Base-by-base conservation (phyloP, 306 rosid species). In the Quercus aquifolioides region DNA sequence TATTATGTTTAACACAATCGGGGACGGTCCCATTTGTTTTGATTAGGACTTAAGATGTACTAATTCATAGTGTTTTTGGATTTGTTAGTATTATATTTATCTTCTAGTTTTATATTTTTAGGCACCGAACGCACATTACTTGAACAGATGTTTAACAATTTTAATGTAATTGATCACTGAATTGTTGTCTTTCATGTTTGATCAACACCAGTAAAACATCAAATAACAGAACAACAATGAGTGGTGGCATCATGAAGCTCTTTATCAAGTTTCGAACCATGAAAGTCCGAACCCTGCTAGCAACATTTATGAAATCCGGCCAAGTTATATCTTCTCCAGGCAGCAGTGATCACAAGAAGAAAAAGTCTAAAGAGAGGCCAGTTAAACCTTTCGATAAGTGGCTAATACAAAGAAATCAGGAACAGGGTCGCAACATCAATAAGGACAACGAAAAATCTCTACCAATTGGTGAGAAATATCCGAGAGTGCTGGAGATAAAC, bases 231-330 rank as follows among this genome's bases (percentile, higher is more conserved):
- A 49, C 67, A 33, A 35, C 83, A 49, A 82, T 35, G 54, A 79
- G 70, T 23, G 85, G 85, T 28, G 83, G 85, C 13, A 79, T 90
- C 31, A 79, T 83, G 88, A 90, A 85, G 65, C 38, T 86, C 55
- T 30, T 90, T 63, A 83, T 83, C 51, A 90, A 86, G 83, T 77
- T 86, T 70, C 64, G 78, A 86, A 83, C 84, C 38, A 79, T 76
- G 62, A 86, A 85, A 69, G 76, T 88, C 2, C 78, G 85, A 60
- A 79, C 84, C 46, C 20, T 83, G 5, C 38, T 88, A 23, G 72
- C 91, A 67, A 80, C 90, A 67, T 60, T 88, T 5, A 56, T 69
- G 18, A 90, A 86, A 33, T 80, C 85, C 43, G 30, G 72, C 56
- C 82, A 69, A 23, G 67, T 23, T 33, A 18, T 7, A 1, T 41